phyloP scores from a whole-genome alignment of 1,139 yeast species.

The Debaryomyces psychrophilus region DNA sequence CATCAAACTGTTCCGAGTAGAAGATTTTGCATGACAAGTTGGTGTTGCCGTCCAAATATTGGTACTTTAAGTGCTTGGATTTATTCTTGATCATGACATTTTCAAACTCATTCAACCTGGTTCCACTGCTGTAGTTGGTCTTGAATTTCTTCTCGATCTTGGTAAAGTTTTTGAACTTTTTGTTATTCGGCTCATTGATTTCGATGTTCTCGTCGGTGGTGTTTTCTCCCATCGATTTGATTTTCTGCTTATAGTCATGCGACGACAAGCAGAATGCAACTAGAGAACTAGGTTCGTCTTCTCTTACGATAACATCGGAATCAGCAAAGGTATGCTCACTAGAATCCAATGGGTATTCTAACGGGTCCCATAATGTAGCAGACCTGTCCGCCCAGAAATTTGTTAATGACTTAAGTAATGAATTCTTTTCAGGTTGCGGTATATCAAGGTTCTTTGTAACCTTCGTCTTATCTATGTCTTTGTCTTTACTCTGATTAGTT shows the following conservation, averaged over 20 bases:
- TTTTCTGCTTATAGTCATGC: conserved; percentile 74
- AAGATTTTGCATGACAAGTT: conserved; percentile 89
- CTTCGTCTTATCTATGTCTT: conserved; percentile 13
- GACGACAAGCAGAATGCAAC: conserved; percentile 92
- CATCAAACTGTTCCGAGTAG: conserved; percentile 96
- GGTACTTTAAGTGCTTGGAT: conserved; percentile 89
- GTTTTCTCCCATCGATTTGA: conserved; percentile 42
- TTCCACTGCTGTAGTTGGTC: conserved; percentile 26
- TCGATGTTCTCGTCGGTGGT: conserved; percentile 12
- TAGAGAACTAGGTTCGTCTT: conserved; percentile 94
- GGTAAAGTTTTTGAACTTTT: conserved; percentile 41
- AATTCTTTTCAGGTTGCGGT: conserved; percentile 65
- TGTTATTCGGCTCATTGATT: conserved; percentile 31
- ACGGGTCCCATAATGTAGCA: conserved; percentile 92
- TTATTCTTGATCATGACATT: conserved; percentile 74
- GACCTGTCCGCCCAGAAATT: conserved; percentile 98
- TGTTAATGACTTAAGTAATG: conserved; percentile 80
- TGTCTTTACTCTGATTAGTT: conserved; percentile 1
- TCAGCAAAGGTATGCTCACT: conserved; percentile 93
- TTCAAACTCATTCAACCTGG: conserved; percentile 50
- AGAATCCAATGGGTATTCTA: conserved; percentile 77
- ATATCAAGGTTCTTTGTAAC: conserved; percentile 27
- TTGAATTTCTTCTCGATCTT: conserved; percentile 51
- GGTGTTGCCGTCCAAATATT: conserved; percentile 84
- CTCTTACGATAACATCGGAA: conserved; percentile 90